Base-by-base conservation (phyloP, 768 basidiomycete genomes). In the Gymnopilus dilepis region DNA sequence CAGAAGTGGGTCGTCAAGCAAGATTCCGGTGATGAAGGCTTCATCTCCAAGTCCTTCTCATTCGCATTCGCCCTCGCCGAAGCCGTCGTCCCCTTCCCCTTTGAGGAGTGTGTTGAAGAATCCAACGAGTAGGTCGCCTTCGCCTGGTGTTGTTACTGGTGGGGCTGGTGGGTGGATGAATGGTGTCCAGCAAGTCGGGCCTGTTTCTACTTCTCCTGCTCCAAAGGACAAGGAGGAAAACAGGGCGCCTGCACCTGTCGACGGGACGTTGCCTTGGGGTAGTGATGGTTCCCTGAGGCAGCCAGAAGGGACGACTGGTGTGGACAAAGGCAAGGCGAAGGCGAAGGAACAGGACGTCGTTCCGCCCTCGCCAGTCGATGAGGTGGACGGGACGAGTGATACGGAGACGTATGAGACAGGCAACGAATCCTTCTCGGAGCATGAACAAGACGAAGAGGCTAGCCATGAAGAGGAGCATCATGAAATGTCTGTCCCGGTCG, bases 71-170 rank as follows among this genome's bases (percentile, higher is more conserved):
- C 40, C 56, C 7, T 31, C 56, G 30, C 41, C 79, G 2, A 74
- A 76, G 70, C 70, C 77, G 26, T 31, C 47, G 1, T n/a, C n/a
- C n/a, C n/a, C n/a, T n/a, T n/a, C n/a, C n/a, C 89, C 89, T 0
- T 67, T 92, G 31, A 79, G 83, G 56, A 90, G 89, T 56, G 90
- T 89, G 22, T 63, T 92, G 73, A 82, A 84, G 65, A 82, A 83
- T 60, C 28, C 47, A 4, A 45, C 78, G 12, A 85, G 82, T 60
- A 72, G 82, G 48, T 80, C 82, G 24, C 82, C 84, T 8, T 84
- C 85, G 22, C 85, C 85, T 7, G 65, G 51, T 70, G 69, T 0
- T 62, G n/a, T 24, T n/a, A n/a, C n/a, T n/a, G n/a, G n/a, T 30
- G 19, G 12, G 22, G 41, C 58, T 30, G 11, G 24, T 45, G 30